phyloP scores from a whole-genome alignment of 1,284 basidiomycete species.

The Fomitopsis palustris region DNA sequence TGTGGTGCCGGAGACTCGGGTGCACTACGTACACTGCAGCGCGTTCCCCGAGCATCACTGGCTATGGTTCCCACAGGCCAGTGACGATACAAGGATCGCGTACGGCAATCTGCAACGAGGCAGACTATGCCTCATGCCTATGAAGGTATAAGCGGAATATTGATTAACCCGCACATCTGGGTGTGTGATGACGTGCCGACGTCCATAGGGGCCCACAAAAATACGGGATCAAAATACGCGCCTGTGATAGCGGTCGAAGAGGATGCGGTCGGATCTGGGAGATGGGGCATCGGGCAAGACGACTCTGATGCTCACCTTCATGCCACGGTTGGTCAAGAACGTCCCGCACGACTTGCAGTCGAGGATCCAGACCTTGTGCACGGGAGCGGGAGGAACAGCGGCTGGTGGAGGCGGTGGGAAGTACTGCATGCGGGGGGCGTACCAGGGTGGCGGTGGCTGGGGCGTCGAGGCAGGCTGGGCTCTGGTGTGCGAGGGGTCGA shows the following conservation, averaged over 20 bases:
- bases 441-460: constrained; percentile 5
- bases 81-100: too few species aligned
- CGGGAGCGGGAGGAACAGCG: neutral
- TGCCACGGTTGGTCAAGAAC: constrained; percentile 80
- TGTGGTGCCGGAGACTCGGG: too few species aligned
- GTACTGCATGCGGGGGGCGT: constrained; percentile 12
- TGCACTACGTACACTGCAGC: too few species aligned
- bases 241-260: neutral
- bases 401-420: constrained; percentile 18
- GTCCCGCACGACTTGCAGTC: constrained; percentile 72
- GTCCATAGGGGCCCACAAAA: neutral
- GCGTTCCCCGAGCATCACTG: too few species aligned
- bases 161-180: neutral
- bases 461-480: neutral
- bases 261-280: too few species aligned
- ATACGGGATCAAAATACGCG: neutral
- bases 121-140: neutral
- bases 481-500: neutral
- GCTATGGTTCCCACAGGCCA: too few species aligned
- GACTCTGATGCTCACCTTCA: constrained; percentile 58
- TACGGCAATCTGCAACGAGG: neutral
- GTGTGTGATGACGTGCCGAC: neutral
- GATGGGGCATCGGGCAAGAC: neutral
- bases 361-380: constrained; percentile 77
- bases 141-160: neutral